Base-by-base conservation (phyloP, 202 grass and related monocot genomes). In the Zoysia matrella region DNA sequence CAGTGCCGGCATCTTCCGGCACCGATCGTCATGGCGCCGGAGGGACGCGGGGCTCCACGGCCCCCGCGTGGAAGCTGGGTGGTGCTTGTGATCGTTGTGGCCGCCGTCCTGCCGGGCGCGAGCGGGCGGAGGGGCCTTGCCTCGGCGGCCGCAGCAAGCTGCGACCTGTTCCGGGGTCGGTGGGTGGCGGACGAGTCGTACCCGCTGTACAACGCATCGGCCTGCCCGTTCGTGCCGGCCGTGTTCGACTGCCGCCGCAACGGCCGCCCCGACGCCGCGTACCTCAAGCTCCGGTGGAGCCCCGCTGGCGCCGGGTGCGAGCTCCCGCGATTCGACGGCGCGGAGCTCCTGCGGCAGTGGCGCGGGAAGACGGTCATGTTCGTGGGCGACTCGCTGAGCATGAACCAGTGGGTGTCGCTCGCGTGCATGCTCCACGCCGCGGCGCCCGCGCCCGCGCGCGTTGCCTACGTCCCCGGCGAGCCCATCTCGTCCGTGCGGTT, bases 341-440 rank as follows among this genome's bases (percentile, higher is more conserved):
- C 5, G 40, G 78, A 62, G 0, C 65, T 93, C 3, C 65, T 93
- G 39, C 10, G 30, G 73, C 39, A 46, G 48, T 90, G 81, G 84
- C 79, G 73, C n/a, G 87, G 84, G 11, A 90, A 87, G 87, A 93
- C 79, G 82, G 67, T 93, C 7, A 82, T 90, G 87, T 88, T 93
- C 64, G 87, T 90, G 74, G 91, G 91, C 14, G 91, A 93, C 68
- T 93, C 87, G 50, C 74, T 90, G 46, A 85, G 91, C 73, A 81
- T 87, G 81, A 88, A 93, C 84, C 91, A 93, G 70, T 90, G 82
- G 73, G 68, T 46, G 3, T 90, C 91, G 0, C 73, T 93, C 0
- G 11, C 69, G n/a, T 93, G 91, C 77, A 85, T 93, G 78, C 91
- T 93, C 48, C 85, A 93, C 62, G 73, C 85, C 12, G 77, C 91